phyloP scores from a whole-genome alignment of 805 yeast species.

The Wickerhamomyces bovis region DNA sequence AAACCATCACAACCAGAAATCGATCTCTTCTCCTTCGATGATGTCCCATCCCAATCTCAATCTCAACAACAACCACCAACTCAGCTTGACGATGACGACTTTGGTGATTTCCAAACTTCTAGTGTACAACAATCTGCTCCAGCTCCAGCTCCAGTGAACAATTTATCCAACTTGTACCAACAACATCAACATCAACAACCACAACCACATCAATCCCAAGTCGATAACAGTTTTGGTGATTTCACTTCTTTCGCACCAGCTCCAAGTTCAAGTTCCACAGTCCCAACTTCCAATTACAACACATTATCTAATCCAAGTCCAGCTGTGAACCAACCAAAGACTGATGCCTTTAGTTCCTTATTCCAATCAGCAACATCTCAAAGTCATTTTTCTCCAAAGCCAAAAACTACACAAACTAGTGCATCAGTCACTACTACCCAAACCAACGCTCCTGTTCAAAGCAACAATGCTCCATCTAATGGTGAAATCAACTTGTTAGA shows the following conservation, averaged over 20 bases:
- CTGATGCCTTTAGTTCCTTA: slow-evolving; percentile 69
- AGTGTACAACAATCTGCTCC: slow-evolving; percentile 24
- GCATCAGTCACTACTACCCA: slow-evolving; percentile 1
- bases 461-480: slow-evolving; percentile 1
- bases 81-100: slow-evolving; percentile 65
- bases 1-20: slow-evolving; percentile 21
- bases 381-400: slow-evolving; percentile 14
- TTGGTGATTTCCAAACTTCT: slow-evolving; percentile 68
- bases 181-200: slow-evolving; percentile 17
- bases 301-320: slow-evolving; percentile 26
- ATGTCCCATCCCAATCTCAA: slow-evolving; percentile 16
- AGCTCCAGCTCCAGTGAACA: slow-evolving; percentile 8
- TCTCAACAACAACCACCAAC: not conserved
- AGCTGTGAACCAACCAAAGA: slow-evolving; percentile 35
- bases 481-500: slow-evolving; percentile 15
- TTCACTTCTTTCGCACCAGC: slow-evolving; percentile 18
- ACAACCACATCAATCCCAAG: slow-evolving; percentile 9
- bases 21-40: slow-evolving; percentile 47
- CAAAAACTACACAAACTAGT: not conserved
- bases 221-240: slow-evolving; percentile 20
- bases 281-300: slow-evolving; percentile 5
- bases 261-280: slow-evolving; percentile 8
- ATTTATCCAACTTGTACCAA: slow-evolving; percentile 28
- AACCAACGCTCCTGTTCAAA: slow-evolving; percentile 1
- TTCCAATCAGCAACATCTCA: slow-evolving; percentile 57